Evolutionary conservation across 768 basidiomycete species (phyloP), one percentile per base, ranked within the genome.

Genomic region (Terana coerulea): DNA sequence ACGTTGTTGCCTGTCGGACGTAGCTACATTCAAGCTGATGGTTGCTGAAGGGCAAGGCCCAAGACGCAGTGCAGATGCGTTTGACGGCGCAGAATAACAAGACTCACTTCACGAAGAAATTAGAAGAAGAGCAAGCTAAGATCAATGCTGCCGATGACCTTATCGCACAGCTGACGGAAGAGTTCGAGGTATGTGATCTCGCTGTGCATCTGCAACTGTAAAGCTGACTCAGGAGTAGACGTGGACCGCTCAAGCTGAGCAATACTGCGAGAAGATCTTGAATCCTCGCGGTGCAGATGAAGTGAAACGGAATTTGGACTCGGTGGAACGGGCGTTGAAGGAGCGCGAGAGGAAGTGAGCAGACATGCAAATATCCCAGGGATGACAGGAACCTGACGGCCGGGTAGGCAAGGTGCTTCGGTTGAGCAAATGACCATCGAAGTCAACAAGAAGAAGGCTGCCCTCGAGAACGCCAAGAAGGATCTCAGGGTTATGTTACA

Each of bases 341-440:
- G 80, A 83, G 58, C 79, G 85, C 24, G 85, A 86, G 64, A 79
- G 73, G 59, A 74, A 67, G 89, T 86, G 55, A 10, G 74, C 62
- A 29, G 25, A 34, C 33, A n/a, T 15, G 39, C 19, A 9, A 19
- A 40, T 7, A 19, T 8, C 9, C 24, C 39, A n/a, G n/a, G n/a
- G n/a, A 19, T 40, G 19, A 40, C 39, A 7, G 17, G 39, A 40
- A 40, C 9, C 39, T 40, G 39, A 40, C 39, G n/a, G 8, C 19
- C 39, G n/a, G n/a, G 8, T 49, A 91, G 87, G 34, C 83, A 91
- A 47, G 91, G 91, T 7, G 83, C 84, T 0, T 78, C 82, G 1
- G 78, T 91, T 5, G 90, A 91, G 47, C 83, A 91, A 44, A 80
- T 95, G 75, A 78, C 84, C 0, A 71, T 75, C 11, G 81, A 89